Base-by-base conservation (phyloP, 1,139 yeast species). In the Lodderomyces parapsilosis region DNA sequence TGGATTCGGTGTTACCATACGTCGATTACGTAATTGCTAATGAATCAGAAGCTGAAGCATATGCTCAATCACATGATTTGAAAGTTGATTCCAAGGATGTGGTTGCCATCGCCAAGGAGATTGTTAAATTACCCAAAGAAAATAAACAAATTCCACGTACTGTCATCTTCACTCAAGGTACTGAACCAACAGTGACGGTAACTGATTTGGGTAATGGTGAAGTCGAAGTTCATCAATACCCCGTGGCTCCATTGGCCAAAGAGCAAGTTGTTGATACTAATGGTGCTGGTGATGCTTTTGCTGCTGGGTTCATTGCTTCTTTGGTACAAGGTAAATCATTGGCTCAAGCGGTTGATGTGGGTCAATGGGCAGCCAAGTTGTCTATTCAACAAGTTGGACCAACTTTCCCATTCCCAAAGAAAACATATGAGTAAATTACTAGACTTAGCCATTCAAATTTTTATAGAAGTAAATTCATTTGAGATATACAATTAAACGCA, bases 251-350 rank as follows among this genome's bases (percentile, higher is more conserved):
- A 49, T 77, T 93, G 60, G 85, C 80, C 38, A 60, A 79, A 38
- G 69, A 76, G 41, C 74, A 85, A 66, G 78, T 93, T 51, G 83
- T 78, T 46, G 99, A 93, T 72, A 88, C 98, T 62, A 93, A 93
- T 71, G 99, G 99, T 74, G 99, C 99, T 38, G 99, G 99, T 66
- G 99, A 93, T 64, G 98, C 99, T 19, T 93, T 93, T 63, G 99
- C 98, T 47, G 96, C 96, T 61, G 99, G 99, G 46, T 93, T 93
- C 67, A 70, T 91, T 55, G 96, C 96, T 48, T 94, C 91, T 48
- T 71, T 91, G 54, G 95, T 88, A 44, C 73, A 84, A 68, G 90
- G 85, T 54, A 81, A 86, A 67, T 55, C 77, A 27, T 63, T 90
- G 47, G 71, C 74, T 39, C 71, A 78, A 41, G 71, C 86, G 47